Evolutionary conservation across 768 basidiomycete species (phyloP), one percentile per base, ranked within the genome.

Genomic region (Panaeolus cyanescens): DNA sequence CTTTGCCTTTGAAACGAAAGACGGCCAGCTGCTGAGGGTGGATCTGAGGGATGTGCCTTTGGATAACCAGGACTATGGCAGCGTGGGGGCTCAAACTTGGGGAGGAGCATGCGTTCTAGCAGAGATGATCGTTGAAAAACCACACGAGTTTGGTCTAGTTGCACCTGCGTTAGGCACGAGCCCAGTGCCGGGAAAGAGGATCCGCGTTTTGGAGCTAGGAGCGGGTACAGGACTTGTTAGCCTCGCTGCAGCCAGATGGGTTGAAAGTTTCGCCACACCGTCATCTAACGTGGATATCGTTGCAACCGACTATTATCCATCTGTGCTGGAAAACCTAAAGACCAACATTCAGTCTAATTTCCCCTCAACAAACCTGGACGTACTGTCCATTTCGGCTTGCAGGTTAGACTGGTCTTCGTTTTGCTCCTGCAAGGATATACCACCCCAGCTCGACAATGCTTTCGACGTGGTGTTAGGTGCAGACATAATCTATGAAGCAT

Each of bases 31-130:
- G 39, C 2, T 54, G 36, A 33, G 37, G 33, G 74, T 90, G 10
- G 69, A 77, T 56, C 67, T 95, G 54, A 86, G 78, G 31, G 93
- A 95, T 70, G 81, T 87, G 1, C 85, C 91, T 1, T 74, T 93
- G 40, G 83, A 87, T 55, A 87, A 91, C 59, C 75, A 80, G n/a
- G 89, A 92, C 65, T 88, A 85, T 63, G 75, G 78, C 12, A 90
- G 87, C 58, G 86, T 93, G 17, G 93, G 93, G 1, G 87, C 92
- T 28, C 93, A 95, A 74, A 95, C 93, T 0, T 96, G 93, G 94
- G 93, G 92, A 3, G 86, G 89, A 9, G 89, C 92, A 3, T 93
- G 89, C 65, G 84, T 95, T 6, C 79, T 96, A 59, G 85, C 92
- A 0, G 89, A 92, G 69, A 82, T 87, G 74, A 84, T 95, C 37